These are phyloP conservation scores for Paecilomyces variotii DNA, from an alignment of 2,329 filamentous ascomycete species.

Conservation along the genomic window DNA sequence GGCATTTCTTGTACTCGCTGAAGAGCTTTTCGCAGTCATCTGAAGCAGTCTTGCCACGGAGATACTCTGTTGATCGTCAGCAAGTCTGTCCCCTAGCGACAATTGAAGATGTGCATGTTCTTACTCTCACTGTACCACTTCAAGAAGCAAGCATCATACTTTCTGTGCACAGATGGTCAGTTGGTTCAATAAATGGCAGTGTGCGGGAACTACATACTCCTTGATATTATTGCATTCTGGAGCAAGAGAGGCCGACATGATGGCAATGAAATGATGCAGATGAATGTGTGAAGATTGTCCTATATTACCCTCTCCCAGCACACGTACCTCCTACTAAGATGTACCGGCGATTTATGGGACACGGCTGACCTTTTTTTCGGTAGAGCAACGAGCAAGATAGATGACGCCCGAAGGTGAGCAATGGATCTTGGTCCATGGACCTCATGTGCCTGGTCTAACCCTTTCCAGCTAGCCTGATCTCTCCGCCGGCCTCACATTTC, in stretches of 20 bases:
- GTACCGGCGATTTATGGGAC: not conserved
- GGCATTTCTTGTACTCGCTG: slow-evolving; percentile 77
- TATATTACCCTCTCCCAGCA: not conserved
- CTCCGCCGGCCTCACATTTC: not conserved
- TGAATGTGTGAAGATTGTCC: not conserved
- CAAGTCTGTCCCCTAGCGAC: slow-evolving; percentile 1
- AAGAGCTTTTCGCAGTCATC: slow-evolving; percentile 86
- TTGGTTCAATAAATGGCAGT: slow-evolving; percentile 3
- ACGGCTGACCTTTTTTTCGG: not conserved
- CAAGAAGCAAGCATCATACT: slow-evolving; percentile 93
- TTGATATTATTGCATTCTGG: slow-evolving; percentile 94
- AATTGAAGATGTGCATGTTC: slow-evolving; percentile 21
- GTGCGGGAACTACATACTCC: slow-evolving; percentile 56
- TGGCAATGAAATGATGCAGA: slow-evolving; percentile 8
- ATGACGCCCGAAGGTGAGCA: not conserved
- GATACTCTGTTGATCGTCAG: slow-evolving; percentile 59
- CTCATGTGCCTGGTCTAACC: not conserved
- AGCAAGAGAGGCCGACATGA: slow-evolving; percentile 89
- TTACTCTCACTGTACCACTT: slow-evolving; percentile 99
- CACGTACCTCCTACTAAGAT: not conserved
- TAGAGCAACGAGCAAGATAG: not conserved
- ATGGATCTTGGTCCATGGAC: not conserved
- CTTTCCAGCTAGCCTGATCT: not conserved
- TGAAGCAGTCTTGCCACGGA: slow-evolving; percentile 71
- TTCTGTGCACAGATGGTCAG: slow-evolving; percentile 45